Conservation (phyloP, 2,329 filamentous ascomycete genomes). For the Huntiella abstrusa region DNA sequence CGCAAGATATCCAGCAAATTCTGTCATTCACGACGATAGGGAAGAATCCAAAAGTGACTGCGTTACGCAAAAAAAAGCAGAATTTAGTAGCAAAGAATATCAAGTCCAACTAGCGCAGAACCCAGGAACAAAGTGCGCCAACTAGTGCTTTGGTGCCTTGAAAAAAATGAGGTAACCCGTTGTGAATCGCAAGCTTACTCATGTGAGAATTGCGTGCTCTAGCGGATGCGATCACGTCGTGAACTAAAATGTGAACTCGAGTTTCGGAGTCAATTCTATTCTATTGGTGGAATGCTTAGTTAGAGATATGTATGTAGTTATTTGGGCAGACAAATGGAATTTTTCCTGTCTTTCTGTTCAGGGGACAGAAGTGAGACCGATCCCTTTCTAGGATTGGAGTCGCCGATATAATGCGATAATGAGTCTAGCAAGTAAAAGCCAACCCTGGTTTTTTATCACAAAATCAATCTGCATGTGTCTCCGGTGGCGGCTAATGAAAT, state of each 20-base stretch:
- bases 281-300: too few relatives aligned
- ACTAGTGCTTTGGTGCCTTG: not conserved
- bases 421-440: not conserved
- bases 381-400: not conserved
- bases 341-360: too few relatives aligned
- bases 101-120: not conserved
- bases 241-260: not conserved
- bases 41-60: not conserved
- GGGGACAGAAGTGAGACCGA: too few relatives aligned
- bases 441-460: not conserved
- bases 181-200: not conserved
- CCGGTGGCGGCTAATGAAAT: not conserved
- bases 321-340: too few relatives aligned
- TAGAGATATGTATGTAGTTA: too few relatives aligned
- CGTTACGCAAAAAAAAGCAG: constrained; percentile 5
- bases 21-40: constrained; percentile 6
- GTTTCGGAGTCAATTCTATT: too few relatives aligned
- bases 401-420: not conserved
- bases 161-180: not conserved
- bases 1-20: constrained; percentile 9
- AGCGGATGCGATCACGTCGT: not conserved
- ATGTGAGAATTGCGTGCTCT: not conserved
- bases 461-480: not conserved
- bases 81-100: not conserved
- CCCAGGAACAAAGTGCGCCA: not conserved